Conservation (phyloP, 257 asterid species). For the Perilla frutescens region DNA sequence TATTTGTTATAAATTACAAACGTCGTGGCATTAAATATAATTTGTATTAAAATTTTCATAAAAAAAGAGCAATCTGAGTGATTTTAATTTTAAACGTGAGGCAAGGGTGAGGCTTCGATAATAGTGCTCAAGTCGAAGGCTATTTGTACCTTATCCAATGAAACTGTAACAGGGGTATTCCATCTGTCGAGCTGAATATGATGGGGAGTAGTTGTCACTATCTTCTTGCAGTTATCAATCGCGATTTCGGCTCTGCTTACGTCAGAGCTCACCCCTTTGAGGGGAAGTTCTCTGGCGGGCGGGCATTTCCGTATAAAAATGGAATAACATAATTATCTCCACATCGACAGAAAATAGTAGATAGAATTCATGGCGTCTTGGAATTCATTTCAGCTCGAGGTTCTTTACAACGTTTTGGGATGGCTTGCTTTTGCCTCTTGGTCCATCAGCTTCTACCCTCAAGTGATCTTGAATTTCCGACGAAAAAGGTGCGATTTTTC, state of each 20-base stretch:
- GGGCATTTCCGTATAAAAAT: slow-evolving; percentile 2
- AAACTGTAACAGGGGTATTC: no score
- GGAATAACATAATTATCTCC: neutral
- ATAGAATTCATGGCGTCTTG: slow-evolving; percentile 62
- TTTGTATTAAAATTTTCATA: no score
- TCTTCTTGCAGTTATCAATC: neutral
- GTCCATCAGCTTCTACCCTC: slow-evolving; percentile 97
- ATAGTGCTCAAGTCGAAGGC: no score
- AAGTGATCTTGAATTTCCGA: slow-evolving; percentile 69
- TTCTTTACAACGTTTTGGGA: slow-evolving; percentile 71
- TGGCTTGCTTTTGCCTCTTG: slow-evolving; percentile 87
- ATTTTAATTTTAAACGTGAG: no score
- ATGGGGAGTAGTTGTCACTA: neutral
- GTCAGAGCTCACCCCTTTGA: slow-evolving; percentile 3
- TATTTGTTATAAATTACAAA: no score
- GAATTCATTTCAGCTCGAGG: slow-evolving; percentile 68
- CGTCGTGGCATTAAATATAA: no score
- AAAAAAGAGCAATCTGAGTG: no score
- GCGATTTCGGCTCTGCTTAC: neutral
- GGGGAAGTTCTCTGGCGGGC: neutral
- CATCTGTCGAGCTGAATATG: neutral
- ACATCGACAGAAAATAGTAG: neutral
- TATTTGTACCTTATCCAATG: no score
- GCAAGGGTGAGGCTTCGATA: no score
- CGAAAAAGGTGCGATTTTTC: slow-evolving; percentile 70